phyloP scores from a whole-genome alignment of 2,329 filamentous ascomycete species.

The Ophiostoma quercus region DNA sequence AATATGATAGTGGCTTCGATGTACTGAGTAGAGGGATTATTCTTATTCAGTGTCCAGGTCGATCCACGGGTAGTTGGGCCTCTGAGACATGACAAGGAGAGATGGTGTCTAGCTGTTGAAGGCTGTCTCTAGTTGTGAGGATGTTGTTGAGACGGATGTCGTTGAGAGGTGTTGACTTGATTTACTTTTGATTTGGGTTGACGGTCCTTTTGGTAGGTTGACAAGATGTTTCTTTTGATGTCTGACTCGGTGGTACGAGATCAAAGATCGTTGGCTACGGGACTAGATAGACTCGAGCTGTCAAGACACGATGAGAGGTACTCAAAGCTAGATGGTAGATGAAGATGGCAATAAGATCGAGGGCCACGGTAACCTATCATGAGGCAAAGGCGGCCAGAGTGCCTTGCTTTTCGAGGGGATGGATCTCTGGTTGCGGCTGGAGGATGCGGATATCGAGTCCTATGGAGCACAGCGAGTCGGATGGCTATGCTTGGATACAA shows the following conservation, averaged over 20 bases:
- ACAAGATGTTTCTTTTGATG: not conserved
- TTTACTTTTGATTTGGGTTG: not conserved
- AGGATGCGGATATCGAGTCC: not conserved
- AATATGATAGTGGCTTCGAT: not conserved
- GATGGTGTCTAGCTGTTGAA: not conserved
- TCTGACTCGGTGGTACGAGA: not conserved
- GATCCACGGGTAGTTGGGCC: not conserved
- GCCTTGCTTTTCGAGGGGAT: not conserved
- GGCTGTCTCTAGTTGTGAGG: not conserved
- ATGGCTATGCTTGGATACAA: not conserved
- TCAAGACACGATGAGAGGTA: not conserved
- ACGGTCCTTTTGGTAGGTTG: not conserved
- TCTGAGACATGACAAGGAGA: not conserved
- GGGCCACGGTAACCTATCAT: not conserved
- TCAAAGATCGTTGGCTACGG: not conserved
- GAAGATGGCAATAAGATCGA: not conserved
- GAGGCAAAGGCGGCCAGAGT: not conserved
- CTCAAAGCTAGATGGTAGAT: not conserved
- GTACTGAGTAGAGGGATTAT: not conserved
- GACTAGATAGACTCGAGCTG: not conserved
- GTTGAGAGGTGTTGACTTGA: not conserved
- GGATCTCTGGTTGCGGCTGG: conserved; percentile 3
- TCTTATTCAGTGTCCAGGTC: not conserved
- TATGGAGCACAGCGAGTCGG: not conserved
- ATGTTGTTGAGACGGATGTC: not conserved